These are phyloP conservation scores for Pseudopediastrum boryanum DNA, from an alignment of 139 green algal genomes.

Conservation along the genomic window DNA sequence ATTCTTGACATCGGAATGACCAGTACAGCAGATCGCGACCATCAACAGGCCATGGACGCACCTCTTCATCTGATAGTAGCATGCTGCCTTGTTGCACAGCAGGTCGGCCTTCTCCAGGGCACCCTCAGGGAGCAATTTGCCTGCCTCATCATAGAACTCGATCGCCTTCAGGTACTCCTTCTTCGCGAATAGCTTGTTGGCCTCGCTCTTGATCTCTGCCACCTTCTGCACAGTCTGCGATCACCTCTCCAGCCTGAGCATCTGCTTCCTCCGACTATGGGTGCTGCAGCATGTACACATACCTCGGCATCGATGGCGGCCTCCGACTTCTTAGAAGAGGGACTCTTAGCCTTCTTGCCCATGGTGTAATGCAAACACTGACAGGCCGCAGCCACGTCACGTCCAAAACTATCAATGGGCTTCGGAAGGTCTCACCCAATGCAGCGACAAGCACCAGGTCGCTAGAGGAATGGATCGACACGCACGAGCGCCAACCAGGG, in stretches of 20 bases:
- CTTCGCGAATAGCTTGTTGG: conserved; percentile 72
- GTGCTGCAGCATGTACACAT: background rate
- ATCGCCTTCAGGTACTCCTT: conserved; percentile 78
- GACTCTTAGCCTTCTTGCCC: conserved; percentile 31
- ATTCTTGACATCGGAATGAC: no score
- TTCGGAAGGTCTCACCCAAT: no score
- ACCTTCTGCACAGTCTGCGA: conserved; percentile 39
- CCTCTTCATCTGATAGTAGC: conserved; percentile 74
- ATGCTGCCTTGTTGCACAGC: conserved; percentile 82
- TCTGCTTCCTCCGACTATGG: background rate
- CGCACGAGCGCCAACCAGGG: no score
- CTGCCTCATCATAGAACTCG: conserved; percentile 73
- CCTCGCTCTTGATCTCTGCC: conserved; percentile 66
- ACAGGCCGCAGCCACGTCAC: no score
- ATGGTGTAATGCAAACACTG: no score
- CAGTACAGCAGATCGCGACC: no score
- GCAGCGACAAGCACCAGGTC: no score
- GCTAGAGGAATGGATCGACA: no score
- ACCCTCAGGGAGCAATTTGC: conserved; percentile 57
- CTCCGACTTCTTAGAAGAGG: conserved; percentile 5
- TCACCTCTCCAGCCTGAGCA: background rate
- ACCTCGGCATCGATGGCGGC: conserved; percentile 13
- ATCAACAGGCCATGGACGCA: conserved; percentile 35
- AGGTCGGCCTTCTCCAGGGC: conserved; percentile 69
- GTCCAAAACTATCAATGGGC: no score